Percentiles rank a stretch among this genome's conserved stretches.
Evolutionary conservation across 2,329 filamentous ascomycete genomes (phyloP).

Genomic region (Cryphonectria parasitica): DNA sequence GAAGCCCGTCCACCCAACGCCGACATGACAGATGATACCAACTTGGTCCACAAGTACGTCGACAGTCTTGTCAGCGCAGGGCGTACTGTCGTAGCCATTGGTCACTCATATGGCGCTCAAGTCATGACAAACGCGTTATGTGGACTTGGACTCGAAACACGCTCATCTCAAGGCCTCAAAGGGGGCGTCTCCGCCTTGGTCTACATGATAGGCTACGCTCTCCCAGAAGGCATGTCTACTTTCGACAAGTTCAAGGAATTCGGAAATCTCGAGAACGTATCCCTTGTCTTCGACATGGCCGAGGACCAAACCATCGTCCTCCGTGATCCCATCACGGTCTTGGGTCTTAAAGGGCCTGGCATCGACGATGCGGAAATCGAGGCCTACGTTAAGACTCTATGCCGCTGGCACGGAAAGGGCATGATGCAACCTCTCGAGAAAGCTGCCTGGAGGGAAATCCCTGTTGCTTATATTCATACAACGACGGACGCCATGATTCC

Average conservation of each 20-base stretch:
- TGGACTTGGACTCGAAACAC: conserved; percentile 29
- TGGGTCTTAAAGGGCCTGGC: too few species aligned
- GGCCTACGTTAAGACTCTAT: too few species aligned
- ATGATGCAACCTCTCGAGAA: too few species aligned
- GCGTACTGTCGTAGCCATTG: conserved; percentile 30
- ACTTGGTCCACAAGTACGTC: conserved; percentile 31
- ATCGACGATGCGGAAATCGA: too few species aligned
- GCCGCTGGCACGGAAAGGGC: too few species aligned
- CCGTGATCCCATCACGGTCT: not conserved
- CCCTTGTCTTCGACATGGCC: conserved; percentile 9
- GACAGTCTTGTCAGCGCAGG: conserved; percentile 32
- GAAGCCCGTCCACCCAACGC: conserved; percentile 33
- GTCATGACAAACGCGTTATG: conserved; percentile 35
- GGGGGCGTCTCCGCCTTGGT: conserved; percentile 36
- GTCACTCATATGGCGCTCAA: conserved; percentile 38
- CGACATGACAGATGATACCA: conserved; percentile 31
- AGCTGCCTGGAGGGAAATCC: too few species aligned
- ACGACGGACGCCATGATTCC: too few species aligned
- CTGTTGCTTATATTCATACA: too few species aligned
- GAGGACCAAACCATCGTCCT: conserved; percentile 14
- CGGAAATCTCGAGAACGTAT: conserved; percentile 7
- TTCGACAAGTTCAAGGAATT: conserved; percentile 16
- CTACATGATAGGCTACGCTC: conserved; percentile 22
- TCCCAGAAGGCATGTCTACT: conserved; percentile 12
- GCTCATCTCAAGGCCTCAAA: conserved; percentile 22